phyloP scores from a whole-genome alignment of 371 early-diverging fungal genomes.

The Amoeboaphelidium protococcarum region DNA sequence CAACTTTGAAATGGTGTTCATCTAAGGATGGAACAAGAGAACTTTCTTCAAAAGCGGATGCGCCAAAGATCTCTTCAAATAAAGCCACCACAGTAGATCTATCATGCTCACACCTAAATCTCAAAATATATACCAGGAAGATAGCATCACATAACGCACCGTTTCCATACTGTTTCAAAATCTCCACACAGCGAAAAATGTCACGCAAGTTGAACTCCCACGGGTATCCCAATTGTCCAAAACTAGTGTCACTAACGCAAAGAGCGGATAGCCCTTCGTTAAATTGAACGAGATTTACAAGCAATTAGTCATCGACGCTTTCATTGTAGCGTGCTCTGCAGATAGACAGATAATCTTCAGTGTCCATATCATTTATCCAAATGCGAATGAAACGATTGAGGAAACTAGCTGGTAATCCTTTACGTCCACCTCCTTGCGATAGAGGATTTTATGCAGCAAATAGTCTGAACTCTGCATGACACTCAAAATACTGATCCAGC shows the following conservation, averaged over 20 bases:
- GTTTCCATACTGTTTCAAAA: too few relatives aligned
- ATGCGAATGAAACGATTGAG: conserved; percentile 93
- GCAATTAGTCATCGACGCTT: conserved; percentile 16
- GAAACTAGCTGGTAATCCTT: conserved; percentile 94
- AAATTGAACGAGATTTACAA: conserved; percentile 56
- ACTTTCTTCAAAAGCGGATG: too few relatives aligned
- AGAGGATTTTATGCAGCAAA: conserved; percentile 98
- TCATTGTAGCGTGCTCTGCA: conserved; percentile 37
- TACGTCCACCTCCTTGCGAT: conserved; percentile 89
- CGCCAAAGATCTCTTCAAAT: too few relatives aligned
- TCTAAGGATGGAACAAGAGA: too few relatives aligned
- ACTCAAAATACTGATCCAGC: conserved; percentile 54
- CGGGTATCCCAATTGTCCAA: conserved; percentile 66
- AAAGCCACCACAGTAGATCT: too few relatives aligned
- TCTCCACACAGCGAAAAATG: conserved; percentile 76
- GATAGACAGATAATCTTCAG: conserved; percentile 50
- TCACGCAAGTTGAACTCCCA: conserved; percentile 97
- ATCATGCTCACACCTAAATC: too few relatives aligned
- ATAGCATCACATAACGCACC: too few relatives aligned
- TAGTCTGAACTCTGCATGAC: conserved; percentile 60
- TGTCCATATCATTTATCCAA: conserved; percentile 51
- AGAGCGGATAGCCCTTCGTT: conserved; percentile 56
- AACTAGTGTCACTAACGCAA: conserved; percentile 44
- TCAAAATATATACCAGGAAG: too few relatives aligned
- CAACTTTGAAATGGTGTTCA: too few relatives aligned